Conservation (phyloP, 1,284 basidiomycete genomes). For the Naganishia sp. region DNA sequence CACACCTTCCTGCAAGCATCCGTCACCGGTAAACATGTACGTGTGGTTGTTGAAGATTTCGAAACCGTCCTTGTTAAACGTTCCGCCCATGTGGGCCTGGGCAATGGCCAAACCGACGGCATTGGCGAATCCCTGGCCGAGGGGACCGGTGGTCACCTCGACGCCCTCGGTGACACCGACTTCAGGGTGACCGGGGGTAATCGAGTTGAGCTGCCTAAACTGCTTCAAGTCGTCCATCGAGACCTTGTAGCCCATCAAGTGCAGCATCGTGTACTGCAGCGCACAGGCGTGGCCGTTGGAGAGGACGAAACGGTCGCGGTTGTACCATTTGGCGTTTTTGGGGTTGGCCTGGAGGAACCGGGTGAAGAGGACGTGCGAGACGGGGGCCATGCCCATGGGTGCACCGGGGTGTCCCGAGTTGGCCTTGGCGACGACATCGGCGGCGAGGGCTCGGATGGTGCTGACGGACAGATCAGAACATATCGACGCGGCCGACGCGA, state of each 20-base stretch:
- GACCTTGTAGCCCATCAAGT: constrained; percentile 58
- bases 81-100: constrained; percentile 81
- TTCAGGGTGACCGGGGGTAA: constrained; percentile 92
- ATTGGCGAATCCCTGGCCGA: constrained; percentile 89
- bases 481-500: background rate
- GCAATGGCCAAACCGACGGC: constrained; percentile 91
- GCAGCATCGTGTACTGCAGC: constrained; percentile 56
- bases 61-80: constrained; percentile 86
- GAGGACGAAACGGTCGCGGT: constrained; percentile 67
- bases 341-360: constrained; percentile 82
- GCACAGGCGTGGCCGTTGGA: constrained; percentile 64
- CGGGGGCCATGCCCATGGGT: constrained; percentile 68
- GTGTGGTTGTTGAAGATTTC: constrained; percentile 86
- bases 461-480: constrained; percentile 40
- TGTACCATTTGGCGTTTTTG: constrained; percentile 85
- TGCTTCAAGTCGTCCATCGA: constrained; percentile 55
- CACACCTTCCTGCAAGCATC: constrained; percentile 95
- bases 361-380: constrained; percentile 81
- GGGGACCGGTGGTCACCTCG: constrained; percentile 94
- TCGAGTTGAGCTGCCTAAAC: constrained; percentile 72
- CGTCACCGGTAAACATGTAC: constrained; percentile 88
- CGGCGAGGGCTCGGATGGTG: constrained; percentile 55
- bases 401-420: constrained; percentile 94
- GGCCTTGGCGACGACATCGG: constrained; percentile 60
- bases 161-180: constrained; percentile 84